Evolutionary conservation across 2,329 filamentous ascomycete genomes (phyloP), one percentile per base, ranked within the genome.

Genomic region (Colletotrichum euphorbiae): DNA sequence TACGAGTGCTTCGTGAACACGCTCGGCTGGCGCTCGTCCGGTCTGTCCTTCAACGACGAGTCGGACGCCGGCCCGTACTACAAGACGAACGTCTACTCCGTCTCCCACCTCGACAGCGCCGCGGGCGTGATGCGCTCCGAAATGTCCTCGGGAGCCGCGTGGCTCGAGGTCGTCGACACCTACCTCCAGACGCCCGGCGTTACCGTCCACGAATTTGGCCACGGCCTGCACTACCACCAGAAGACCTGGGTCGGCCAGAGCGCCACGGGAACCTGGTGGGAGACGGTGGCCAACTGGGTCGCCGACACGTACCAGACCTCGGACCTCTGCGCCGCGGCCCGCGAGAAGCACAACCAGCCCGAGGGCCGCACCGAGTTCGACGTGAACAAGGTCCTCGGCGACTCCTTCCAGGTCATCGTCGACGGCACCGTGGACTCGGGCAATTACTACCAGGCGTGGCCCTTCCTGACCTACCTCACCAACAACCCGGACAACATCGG

Each of bases 371-470:
- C 81, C 0, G 71, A 81, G 3, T 81, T 84, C 45, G 77, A 83
- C 19, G 75, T 83, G 0, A 74, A 74, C 33, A 85, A 83, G 71
- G 76, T 82, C n/a, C 80, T 85, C 6, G 77, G 81, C 0, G 79
- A 84, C 69, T 81, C 82, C 3, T 80, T 78, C 73, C 83, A 84
- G 68, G 80, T 83, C 24, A 76, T 86, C 4, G 82, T 85, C 3
- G 84, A 86, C 51, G 83, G 80, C 3, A 76, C 79, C 0, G 68
- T 71, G 0, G 73, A 74, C 36, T 74, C 76, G 2, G 83, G 80
- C 12, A 86, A 86, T 74, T 82, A 85, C 72, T 86, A 86, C 74
- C 77, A 85, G 68, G 81, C 83, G 3, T 86, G 82, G 82, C 84
- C 84, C 0, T 84, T 86, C 69, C 72, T 86, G 36, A 74, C 79